Conservation (phyloP, 805 yeast genomes). For the Cephaloascus albidus region DNA sequence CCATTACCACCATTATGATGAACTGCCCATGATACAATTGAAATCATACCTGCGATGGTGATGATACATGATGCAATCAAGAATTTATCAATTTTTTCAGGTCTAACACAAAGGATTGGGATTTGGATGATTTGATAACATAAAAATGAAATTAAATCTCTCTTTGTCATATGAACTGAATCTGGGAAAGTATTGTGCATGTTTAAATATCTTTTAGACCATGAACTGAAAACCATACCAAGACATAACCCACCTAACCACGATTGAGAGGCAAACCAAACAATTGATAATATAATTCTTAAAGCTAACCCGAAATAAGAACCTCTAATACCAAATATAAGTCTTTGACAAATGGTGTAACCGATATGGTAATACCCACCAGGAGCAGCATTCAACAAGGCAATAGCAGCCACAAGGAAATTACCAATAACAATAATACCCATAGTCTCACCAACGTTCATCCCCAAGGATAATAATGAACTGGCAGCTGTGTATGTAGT, state of each 20-base stretch:
- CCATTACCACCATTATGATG: conserved; percentile 20
- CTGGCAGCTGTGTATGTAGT: conserved; percentile 27
- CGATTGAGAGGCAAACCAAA: conserved; percentile 38
- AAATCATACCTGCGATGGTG: conserved; percentile 25
- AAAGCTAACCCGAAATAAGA: conserved; percentile 31
- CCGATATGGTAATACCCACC: conserved; percentile 44
- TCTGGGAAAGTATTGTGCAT: conserved; percentile 29
- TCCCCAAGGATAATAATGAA: conserved; percentile 32
- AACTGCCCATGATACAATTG: conserved; percentile 19
- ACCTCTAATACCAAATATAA: conserved; percentile 38
- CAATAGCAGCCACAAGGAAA: conserved; percentile 29
- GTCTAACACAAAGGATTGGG: conserved; percentile 30
- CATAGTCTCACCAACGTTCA: conserved; percentile 35
- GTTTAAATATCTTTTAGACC: conserved; percentile 25
- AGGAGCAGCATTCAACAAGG: conserved; percentile 36
- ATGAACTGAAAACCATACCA: conserved; percentile 23
- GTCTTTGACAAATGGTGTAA: conserved; percentile 32
- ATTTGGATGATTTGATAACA: conserved; percentile 33
- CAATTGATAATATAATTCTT: conserved; percentile 32
- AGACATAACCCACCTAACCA: conserved; percentile 37
- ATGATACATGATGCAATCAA: conserved; percentile 15
- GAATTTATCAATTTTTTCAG: conserved; percentile 26
- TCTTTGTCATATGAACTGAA: conserved; percentile 26
- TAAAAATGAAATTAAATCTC: conserved; percentile 32
- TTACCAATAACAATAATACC: conserved; percentile 38